Conservation (phyloP, 2,329 filamentous ascomycete species). For the Nannizziopsis arthrosporioides region DNA sequence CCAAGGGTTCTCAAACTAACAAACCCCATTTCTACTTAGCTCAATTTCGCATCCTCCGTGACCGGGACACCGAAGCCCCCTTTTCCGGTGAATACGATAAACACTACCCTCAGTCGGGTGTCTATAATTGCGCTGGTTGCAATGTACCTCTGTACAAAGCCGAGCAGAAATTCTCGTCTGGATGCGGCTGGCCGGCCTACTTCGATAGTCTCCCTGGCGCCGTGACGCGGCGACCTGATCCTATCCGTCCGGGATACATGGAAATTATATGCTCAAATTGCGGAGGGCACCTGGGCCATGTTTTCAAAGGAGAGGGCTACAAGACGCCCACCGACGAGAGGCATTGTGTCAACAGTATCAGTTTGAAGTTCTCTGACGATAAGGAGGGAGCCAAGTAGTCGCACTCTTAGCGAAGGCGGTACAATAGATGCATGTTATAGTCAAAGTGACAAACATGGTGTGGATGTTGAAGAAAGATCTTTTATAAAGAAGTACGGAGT, state of each 20-base stretch:
- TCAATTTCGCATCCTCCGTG: slow-evolving; percentile 84
- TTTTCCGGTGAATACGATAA: slow-evolving; percentile 77
- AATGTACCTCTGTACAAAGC: slow-evolving; percentile 82
- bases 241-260: slow-evolving; percentile 57
- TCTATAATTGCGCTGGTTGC: slow-evolving; percentile 83
- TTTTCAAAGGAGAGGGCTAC: slow-evolving; percentile 82
- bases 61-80: slow-evolving; percentile 81
- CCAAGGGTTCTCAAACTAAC: not conserved
- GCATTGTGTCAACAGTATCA: slow-evolving; percentile 92
- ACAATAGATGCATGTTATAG: too few species aligned
- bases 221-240: slow-evolving; percentile 69
- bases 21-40: slow-evolving; percentile 42
- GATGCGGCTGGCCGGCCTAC: slow-evolving; percentile 96
- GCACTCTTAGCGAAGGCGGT: too few species aligned
- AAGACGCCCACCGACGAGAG: slow-evolving; percentile 82
- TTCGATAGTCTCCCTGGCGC: slow-evolving; percentile 90
- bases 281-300: slow-evolving; percentile 81
- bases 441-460: too few species aligned
- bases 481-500: too few species aligned
- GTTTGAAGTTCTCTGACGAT: slow-evolving; percentile 69
- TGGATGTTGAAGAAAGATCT: too few species aligned
- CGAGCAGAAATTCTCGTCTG: slow-evolving; percentile 86
- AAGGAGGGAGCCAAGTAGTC: slow-evolving; percentile 22
- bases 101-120: slow-evolving; percentile 61
- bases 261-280: slow-evolving; percentile 95